A percentile compares a stretch with the other conserved stretches of the same genome.
phyloP scores from a whole-genome alignment of 805 yeast genomes.

The Starmerella asiatica region DNA sequence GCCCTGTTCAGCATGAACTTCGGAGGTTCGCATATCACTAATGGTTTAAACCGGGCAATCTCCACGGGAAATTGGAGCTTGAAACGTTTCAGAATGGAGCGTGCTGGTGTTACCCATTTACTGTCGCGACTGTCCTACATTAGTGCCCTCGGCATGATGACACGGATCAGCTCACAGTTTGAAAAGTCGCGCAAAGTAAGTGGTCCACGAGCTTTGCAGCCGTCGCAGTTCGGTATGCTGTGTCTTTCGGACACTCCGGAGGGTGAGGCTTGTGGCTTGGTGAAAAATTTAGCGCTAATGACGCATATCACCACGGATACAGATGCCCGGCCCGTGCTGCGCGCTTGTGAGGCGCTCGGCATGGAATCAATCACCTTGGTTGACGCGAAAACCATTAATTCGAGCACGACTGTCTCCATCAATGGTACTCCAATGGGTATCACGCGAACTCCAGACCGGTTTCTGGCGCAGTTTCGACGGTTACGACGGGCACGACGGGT shows the following conservation, averaged over 20 bases:
- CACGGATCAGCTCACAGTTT: constrained; percentile 96
- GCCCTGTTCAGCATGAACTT: constrained; percentile 80
- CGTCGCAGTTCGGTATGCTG: constrained; percentile 97
- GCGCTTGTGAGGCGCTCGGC: constrained; percentile 68
- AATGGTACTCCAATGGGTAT: constrained; percentile 93
- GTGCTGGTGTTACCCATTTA: constrained; percentile 98
- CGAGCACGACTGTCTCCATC: constrained; percentile 61
- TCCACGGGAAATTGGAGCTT: constrained; percentile 99
- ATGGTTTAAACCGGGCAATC: constrained; percentile 89
- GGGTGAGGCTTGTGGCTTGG: constrained; percentile 99
- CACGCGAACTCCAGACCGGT: constrained; percentile 72
- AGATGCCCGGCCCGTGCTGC: constrained; percentile 78
- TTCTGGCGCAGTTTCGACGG: constrained; percentile 63
- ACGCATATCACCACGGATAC: constrained; percentile 98
- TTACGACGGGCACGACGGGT: constrained; percentile 75
- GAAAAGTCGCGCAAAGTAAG: constrained; percentile 96
- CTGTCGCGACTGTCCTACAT: constrained; percentile 81
- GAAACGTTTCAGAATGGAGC: constrained; percentile 97
- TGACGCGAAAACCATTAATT: constrained; percentile 72
- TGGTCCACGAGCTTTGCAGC: constrained; percentile 97
- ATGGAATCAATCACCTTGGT: constrained; percentile 72
- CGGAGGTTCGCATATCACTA: constrained; percentile 84
- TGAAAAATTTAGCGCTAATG: constrained; percentile 92
- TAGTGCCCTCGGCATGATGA: constrained; percentile 98
- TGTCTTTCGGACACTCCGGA: constrained; percentile 99